Conservation (phyloP, 331 rosid genomes). For the Spiraea crenata region DNA sequence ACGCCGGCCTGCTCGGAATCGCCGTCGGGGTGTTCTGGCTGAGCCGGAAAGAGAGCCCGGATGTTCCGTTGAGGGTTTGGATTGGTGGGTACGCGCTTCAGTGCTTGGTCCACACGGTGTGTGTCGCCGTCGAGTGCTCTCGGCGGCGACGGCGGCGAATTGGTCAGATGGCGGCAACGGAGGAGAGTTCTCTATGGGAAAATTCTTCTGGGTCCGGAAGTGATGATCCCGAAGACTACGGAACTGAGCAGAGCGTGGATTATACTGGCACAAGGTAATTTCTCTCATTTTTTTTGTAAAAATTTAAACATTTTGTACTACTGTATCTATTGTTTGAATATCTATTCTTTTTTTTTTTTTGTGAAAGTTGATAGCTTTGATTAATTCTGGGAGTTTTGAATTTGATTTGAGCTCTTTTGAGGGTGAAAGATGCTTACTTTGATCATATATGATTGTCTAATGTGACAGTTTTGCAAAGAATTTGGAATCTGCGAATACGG, state of each 20-base stretch:
- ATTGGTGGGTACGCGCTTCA: conserved; percentile 64
- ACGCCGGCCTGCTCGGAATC: conserved; percentile 50
- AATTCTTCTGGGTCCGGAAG: conserved; percentile 57
- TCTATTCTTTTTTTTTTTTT: neutral
- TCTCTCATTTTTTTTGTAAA: neutral
- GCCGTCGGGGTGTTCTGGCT: conserved; percentile 43
- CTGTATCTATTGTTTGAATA: neutral
- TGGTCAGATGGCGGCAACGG: conserved; percentile 16
- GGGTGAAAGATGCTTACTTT: neutral
- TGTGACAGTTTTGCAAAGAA: conserved; percentile 54
- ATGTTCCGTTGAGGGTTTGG: conserved; percentile 78
- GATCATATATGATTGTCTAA: conserved; percentile 8
- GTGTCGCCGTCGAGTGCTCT: conserved; percentile 52
- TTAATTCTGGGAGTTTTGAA: neutral
- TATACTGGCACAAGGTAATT: conserved; percentile 48
- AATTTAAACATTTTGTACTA: neutral
- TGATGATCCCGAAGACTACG: conserved; percentile 57
- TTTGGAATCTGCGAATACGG: conserved; percentile 76
- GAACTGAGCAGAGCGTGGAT: conserved; percentile 23
- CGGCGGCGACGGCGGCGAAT: conserved; percentile 36
- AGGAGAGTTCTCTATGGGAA: conserved; percentile 34
- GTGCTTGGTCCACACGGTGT: conserved; percentile 54
- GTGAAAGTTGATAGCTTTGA: neutral
- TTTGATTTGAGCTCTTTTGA: neutral
- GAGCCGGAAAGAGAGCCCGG: conserved; percentile 54